phyloP scores from a whole-genome alignment of 2,329 filamentous ascomycete genomes.

The Cercospora zeae-maydis region DNA sequence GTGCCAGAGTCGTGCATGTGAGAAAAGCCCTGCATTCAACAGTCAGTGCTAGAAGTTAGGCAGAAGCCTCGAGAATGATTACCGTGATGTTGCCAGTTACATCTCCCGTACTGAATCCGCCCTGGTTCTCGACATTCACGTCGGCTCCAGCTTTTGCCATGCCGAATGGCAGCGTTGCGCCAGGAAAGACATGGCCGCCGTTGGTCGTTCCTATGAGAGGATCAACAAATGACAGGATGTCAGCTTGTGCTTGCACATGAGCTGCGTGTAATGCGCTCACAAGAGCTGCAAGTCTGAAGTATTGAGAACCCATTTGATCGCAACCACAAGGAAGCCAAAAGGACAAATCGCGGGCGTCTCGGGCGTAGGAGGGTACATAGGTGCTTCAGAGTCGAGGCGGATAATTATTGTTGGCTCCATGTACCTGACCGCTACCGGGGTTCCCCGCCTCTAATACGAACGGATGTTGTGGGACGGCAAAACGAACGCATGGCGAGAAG shows the following conservation, averaged over 20 bases:
- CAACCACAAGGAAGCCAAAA: background rate
- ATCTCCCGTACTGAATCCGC: conserved; percentile 25
- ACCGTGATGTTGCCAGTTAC: conserved; percentile 34
- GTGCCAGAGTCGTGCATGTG: conserved; percentile 53
- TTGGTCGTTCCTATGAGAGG: conserved; percentile 45
- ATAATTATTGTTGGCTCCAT: background rate
- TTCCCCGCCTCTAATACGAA: background rate
- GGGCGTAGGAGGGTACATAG: background rate
- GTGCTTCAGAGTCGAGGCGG: no score
- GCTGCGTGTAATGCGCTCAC: background rate
- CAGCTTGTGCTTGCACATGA: background rate
- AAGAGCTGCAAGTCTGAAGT: background rate
- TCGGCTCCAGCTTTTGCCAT: conserved; percentile 50
- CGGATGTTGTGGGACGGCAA: background rate
- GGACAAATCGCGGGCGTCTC: background rate
- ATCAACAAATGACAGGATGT: conserved; percentile 36
- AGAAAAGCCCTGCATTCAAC: conserved; percentile 36
- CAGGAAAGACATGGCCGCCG: conserved; percentile 47
- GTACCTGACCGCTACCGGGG: background rate
- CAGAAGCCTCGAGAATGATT: background rate
- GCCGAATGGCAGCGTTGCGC: conserved; percentile 46
- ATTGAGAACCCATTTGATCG: background rate
- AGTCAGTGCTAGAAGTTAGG: background rate
- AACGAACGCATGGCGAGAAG: background rate
- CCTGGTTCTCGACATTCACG: conserved; percentile 51